A percentile compares a stretch with the other conserved stretches of the same genome.
Conservation (phyloP, 2,329 filamentous ascomycete species). For the Coleophoma eucalyptorum region DNA sequence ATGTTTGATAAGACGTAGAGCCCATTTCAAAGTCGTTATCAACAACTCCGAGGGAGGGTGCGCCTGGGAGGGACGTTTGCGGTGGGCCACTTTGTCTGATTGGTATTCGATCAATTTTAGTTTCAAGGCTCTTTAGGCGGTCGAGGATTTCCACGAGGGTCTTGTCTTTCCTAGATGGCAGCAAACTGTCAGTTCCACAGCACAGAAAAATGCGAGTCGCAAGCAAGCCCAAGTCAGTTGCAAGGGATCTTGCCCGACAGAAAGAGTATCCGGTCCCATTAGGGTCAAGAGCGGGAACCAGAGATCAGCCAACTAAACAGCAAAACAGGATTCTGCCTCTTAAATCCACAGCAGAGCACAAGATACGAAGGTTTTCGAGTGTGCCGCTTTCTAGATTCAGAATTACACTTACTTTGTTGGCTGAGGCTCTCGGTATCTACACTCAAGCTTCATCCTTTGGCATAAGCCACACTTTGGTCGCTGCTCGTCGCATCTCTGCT, state of each 20-base stretch:
- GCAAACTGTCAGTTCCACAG: constrained; percentile 10
- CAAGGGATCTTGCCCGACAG: no score
- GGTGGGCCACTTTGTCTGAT: constrained; percentile 12
- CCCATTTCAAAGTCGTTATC: constrained; percentile 11
- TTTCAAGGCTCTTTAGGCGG: constrained; percentile 48
- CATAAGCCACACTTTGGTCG: constrained; percentile 59
- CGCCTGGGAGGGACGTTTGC: constrained; percentile 20
- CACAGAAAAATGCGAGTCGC: background rate
- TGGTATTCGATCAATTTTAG: constrained; percentile 45
- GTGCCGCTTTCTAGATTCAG: no score
- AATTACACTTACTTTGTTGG: constrained; percentile 54
- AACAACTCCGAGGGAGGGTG: constrained; percentile 14
- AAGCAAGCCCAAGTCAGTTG: background rate
- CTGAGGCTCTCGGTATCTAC: constrained; percentile 55
- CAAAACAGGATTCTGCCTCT: no score
- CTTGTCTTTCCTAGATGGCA: constrained; percentile 51
- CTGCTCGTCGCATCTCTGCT: constrained; percentile 62
- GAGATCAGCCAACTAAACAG: no score
- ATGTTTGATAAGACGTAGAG: constrained; percentile 19
- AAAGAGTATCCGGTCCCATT: no score
- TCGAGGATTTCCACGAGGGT: constrained; percentile 59
- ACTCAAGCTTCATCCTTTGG: constrained; percentile 51
- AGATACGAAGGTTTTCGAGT: no score
- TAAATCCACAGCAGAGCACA: no score
- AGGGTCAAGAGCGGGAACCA: no score